Percentiles rank a stretch among this genome's conserved stretches.
Conservation (phyloP, 1,284 basidiomycete genomes). For the Mycena citricolor region DNA sequence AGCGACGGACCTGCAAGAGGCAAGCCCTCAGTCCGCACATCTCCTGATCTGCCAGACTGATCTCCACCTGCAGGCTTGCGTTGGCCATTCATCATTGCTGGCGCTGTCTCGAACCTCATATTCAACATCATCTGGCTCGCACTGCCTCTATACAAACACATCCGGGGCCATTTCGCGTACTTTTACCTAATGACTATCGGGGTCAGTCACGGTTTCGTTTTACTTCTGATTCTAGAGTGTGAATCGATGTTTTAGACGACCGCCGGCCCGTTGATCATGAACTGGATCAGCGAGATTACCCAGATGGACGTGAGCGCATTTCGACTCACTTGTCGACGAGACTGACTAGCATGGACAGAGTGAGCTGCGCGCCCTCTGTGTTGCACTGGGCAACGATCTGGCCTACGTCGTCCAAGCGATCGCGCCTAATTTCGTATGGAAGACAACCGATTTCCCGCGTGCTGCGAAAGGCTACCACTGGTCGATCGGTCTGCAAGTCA, state of each 20-base stretch:
- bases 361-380: neutral
- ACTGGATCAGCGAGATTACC: neutral
- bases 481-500: neutral
- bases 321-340: neutral
- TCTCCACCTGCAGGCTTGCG: conserved; percentile 9
- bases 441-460: neutral
- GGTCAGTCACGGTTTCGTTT: neutral
- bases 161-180: neutral
- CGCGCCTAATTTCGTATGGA: conserved; percentile 2
- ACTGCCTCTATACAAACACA: neutral
- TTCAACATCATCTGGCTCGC: neutral
- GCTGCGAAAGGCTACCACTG: neutral
- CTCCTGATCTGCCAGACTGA: neutral
- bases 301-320: neutral
- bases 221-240: neutral
- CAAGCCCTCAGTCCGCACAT: neutral
- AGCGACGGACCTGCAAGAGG: neutral
- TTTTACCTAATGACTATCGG: neutral
- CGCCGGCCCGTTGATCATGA: neutral
- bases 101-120: neutral
- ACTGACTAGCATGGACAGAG: neutral
- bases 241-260: neutral
- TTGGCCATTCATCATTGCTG: conserved; percentile 17
- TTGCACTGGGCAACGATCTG: neutral
- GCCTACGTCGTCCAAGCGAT: neutral